These are phyloP conservation scores for Rhodotorula paludigena DNA, from an alignment of 768 basidiomycete genomes.

Conservation along the genomic window DNA sequence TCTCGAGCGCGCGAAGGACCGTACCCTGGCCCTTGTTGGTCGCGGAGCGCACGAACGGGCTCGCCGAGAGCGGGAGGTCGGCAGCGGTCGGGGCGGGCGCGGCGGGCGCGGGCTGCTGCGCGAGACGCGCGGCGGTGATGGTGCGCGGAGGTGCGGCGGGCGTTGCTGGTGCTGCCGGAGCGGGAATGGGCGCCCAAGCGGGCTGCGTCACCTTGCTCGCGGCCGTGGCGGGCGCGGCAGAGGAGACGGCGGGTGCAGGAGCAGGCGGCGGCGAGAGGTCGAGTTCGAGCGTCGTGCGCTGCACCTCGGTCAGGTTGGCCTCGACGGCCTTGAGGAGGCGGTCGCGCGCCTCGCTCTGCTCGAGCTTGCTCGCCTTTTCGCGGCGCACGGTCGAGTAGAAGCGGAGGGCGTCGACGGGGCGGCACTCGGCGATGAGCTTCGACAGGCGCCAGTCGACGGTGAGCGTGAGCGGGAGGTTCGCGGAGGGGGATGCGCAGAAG, in stretches of 20 bases:
- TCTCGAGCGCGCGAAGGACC: conserved; percentile 23
- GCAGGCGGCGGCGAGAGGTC: conserved; percentile 6
- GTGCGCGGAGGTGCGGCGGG: conserved; percentile 11
- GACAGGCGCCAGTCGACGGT: conserved; percentile 33
- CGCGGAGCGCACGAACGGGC: conserved; percentile 28
- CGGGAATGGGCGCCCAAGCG: conserved; percentile 25
- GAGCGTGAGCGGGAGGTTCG: conserved; percentile 2
- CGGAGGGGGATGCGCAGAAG: conserved; percentile 20
- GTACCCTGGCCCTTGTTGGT: neutral
- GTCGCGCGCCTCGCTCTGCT: conserved; percentile 15
- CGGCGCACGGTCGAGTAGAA: conserved; percentile 6
- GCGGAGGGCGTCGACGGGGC: conserved; percentile 32
- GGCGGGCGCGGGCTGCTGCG: conserved; percentile 13
- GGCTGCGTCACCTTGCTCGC: conserved; percentile 21
- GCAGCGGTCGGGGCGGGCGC: neutral
- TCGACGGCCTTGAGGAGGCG: conserved; percentile 26
- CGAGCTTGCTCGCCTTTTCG: neutral
- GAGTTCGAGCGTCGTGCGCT: conserved; percentile 16
- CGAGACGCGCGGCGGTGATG: conserved; percentile 7
- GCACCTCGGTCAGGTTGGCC: conserved; percentile 19
- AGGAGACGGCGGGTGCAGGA: neutral
- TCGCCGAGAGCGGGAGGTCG: conserved; percentile 34
- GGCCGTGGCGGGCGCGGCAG: neutral
- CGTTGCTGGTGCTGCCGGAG: neutral
- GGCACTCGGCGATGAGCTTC: conserved; percentile 26